Evolutionary conservation across 768 basidiomycete species (phyloP), one percentile per base, ranked within the genome.

Genomic region (Sporobolomyces pararoseus): DNA sequence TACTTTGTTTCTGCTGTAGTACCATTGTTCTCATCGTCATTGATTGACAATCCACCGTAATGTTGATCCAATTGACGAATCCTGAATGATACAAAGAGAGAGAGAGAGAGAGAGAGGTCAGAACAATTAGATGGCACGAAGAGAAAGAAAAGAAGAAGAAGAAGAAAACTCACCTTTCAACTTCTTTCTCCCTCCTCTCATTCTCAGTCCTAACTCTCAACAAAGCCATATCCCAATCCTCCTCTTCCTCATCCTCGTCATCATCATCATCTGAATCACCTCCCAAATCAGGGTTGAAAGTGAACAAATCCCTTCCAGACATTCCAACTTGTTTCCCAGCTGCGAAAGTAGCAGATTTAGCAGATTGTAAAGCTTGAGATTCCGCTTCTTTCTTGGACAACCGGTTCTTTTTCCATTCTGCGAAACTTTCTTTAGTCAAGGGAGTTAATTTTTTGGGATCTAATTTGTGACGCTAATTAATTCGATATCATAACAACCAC

Each of bases 301-400:
- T 88, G 85, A 96, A 95, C 82, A 99, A 82, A 81, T 98, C 96
- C 80, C 91, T 84, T 60, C 96, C 96, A 67, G 89, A 91, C 91
- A 99, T 92, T 54, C 96, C 96, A 39, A 81, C 84, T 78, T 82
- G 87, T 85, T 97, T 97, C 68, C 94, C 95, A 4, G 93, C 93
- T 4, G 87, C 85, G 74, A 83, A 84, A 72, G 91, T 88, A 9
- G 85, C 77, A 59, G 90, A 88, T 81, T 96, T 96, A 31, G 90
- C 84, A 79, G 89, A 91, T 75, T 85, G 85, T 70, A 87, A 19
- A 0, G 86, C 91, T 64, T 97, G 91, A 55, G 83, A 81, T 77
- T 97, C 94, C 12, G 92, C 95, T 50, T 86, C 83, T 80, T 97
- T 98, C 86, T 97, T 97, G 83, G 92, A 86, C 86, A 92, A 84